Evolutionary conservation across 805 yeast genomes (phyloP), one percentile per base, ranked within the genome.

Genomic region (Barnettozyma sucrosica): DNA sequence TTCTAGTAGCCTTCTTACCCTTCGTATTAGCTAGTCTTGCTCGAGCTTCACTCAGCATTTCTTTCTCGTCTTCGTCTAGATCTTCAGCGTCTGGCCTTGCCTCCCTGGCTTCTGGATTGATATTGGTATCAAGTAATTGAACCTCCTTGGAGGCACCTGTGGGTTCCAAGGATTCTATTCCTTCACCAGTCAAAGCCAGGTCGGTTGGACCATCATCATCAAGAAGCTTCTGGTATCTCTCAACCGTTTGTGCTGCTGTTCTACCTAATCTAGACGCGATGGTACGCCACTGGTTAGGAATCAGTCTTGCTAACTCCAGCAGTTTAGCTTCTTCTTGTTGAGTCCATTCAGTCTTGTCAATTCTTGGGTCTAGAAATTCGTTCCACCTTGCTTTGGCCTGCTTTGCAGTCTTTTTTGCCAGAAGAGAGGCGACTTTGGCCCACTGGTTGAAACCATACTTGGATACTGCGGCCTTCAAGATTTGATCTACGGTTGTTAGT

Each of bases 271-370:
- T 64, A 7, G 86, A 79, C 1, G 95, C 85, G n/a, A 93, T 86
- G 1, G 93, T 80, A 41, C 95, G 76, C 99, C 99, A 92, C 66
- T 90, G 97, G 52, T 90, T 89, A 1, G 98, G 97, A 55, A 90
- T 67, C 30, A 81, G 64, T 55, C 79, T 76, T 0, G 86, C 89
- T 50, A 89, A 58, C 30, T 76, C 73, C 48, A 89, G 63, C 41
- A 92, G 69, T 59, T 77, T 76, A 40, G 77, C 81, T 63, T 92
- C 99, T 50, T 90, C 96, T 24, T 79, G 83, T 25, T 73, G 69
- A 0, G 84, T 67, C 93, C 97, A 93, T 24, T 75, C 82, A 1
- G 66, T 50, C 52, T 79, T 80, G 58, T 76, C 70, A 43, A 92
- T 74, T 4, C 72, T 64, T 1, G 98, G 97, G 61, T 82, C 84